A percentile compares a stretch with the other conserved stretches of the same genome.
Evolutionary conservation across 768 basidiomycete species (phyloP).

Genomic region (Mrakia blollopis): DNA sequence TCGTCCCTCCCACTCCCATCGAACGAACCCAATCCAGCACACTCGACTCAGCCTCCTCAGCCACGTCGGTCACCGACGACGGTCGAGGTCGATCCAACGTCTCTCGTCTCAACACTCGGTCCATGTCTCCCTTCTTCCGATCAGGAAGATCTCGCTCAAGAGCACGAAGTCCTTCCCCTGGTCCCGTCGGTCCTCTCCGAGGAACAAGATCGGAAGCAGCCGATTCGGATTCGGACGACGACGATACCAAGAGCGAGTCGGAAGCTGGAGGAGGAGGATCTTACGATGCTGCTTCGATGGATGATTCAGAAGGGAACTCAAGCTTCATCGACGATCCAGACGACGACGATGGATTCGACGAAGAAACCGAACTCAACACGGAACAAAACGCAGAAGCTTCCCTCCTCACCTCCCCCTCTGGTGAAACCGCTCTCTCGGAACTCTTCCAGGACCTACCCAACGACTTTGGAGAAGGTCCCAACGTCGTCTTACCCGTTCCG

Average conservation of each 20-base stretch:
- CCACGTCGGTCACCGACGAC: slow-evolving; percentile 28
- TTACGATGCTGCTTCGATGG: slow-evolving; percentile 44
- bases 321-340: slow-evolving; percentile 44
- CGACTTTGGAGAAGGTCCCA: slow-evolving; percentile 78
- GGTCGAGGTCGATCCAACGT: slow-evolving; percentile 37
- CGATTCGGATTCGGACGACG: slow-evolving; percentile 39
- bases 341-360: slow-evolving; percentile 59
- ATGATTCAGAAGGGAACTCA: slow-evolving; percentile 55
- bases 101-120: slow-evolving; percentile 53
- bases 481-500: slow-evolving; percentile 64
- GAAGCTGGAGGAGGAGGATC: slow-evolving; percentile 27
- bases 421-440: slow-evolving; percentile 33
- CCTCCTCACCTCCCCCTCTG: slow-evolving; percentile 29
- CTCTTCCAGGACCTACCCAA: slow-evolving; percentile 36
- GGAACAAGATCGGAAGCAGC: slow-evolving; percentile 49
- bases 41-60: no score
- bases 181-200: slow-evolving; percentile 52
- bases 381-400: slow-evolving; percentile 57
- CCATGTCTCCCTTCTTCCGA: slow-evolving; percentile 67
- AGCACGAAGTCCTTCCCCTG: slow-evolving; percentile 47
- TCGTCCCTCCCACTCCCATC: slow-evolving; percentile 45
- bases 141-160: slow-evolving; percentile 47
- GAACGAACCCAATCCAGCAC: slow-evolving; percentile 46
- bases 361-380: slow-evolving; percentile 80
- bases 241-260: slow-evolving; percentile 32